phyloP scores from a whole-genome alignment of 2,329 filamentous ascomycete genomes.

The Sarocladium kiliense region DNA sequence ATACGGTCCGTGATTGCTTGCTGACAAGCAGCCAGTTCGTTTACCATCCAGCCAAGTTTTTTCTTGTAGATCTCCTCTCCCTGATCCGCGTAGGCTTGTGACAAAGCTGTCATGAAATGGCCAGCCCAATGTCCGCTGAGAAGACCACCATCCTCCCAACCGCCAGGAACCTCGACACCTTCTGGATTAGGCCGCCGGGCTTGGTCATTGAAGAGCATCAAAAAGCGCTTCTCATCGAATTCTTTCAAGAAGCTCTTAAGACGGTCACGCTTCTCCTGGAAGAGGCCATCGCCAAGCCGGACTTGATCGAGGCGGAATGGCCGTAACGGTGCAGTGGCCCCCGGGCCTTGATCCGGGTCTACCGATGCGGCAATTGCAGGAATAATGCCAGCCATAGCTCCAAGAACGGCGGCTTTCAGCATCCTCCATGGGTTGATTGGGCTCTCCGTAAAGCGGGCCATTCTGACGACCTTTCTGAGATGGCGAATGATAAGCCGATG shows the following conservation, averaged over 20 bases:
- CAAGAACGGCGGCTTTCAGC: too few species aligned
- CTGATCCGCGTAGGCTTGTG: constrained; percentile 26
- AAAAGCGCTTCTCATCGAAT: constrained; percentile 24
- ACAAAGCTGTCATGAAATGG: constrained; percentile 26
- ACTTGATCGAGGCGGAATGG: constrained; percentile 28
- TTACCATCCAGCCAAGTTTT: constrained; percentile 28
- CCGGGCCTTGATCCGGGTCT: constrained; percentile 19
- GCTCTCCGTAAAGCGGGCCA: too few species aligned
- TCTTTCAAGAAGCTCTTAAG: constrained; percentile 22
- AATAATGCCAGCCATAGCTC: too few species aligned
- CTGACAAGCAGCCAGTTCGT: constrained; percentile 23
- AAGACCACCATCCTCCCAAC: constrained; percentile 29
- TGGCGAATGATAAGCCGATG: too few species aligned
- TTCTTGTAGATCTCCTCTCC: constrained; percentile 23
- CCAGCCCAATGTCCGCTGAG: constrained; percentile 28
- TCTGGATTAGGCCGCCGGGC: constrained; percentile 23
- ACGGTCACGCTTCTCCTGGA: constrained; percentile 28
- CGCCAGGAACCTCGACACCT: constrained; percentile 20
- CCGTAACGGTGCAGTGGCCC: constrained; percentile 24
- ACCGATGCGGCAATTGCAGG: not conserved
- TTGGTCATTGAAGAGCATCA: constrained; percentile 27
- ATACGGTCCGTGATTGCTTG: constrained; percentile 25
- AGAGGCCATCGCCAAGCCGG: constrained; percentile 21
- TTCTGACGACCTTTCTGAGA: too few species aligned
- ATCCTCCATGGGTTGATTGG: too few species aligned